A percentile compares a stretch with the other conserved stretches of the same genome.
Conservation (phyloP, 495 filamentous ascomycete genomes). For the Talaromyces proteolyticus region DNA sequence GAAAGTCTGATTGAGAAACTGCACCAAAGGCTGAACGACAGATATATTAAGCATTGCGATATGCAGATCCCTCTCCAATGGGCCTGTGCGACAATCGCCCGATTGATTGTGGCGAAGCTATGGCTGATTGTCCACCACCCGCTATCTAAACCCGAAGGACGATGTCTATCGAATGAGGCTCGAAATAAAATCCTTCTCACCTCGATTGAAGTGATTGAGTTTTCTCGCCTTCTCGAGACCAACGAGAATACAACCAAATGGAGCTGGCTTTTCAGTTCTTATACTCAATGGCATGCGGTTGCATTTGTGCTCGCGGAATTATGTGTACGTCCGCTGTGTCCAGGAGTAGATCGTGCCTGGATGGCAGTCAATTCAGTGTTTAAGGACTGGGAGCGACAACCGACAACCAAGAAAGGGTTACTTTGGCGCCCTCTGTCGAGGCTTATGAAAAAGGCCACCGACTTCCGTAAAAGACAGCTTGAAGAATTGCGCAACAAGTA, state of each 20-base stretch:
- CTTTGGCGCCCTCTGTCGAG: conserved; percentile 72
- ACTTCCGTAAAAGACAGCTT: conserved; percentile 24
- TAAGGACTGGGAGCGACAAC: conserved; percentile 41
- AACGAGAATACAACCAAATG: conserved; percentile 59
- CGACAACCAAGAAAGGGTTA: conserved; percentile 52
- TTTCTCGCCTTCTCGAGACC: conserved; percentile 54
- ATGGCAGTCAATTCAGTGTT: conserved; percentile 59
- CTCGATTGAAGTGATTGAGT: conserved; percentile 72
- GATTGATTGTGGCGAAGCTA: conserved; percentile 62
- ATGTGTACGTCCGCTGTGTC: conserved; percentile 61
- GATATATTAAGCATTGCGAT: conserved; percentile 59
- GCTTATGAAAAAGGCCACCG: conserved; percentile 59
- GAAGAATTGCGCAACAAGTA: conserved; percentile 21
- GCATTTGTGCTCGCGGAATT: conserved; percentile 72
- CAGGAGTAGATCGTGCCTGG: conserved; percentile 79
- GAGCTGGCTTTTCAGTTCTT: conserved; percentile 77
- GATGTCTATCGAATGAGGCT: conserved; percentile 46
- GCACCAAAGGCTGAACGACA: conserved; percentile 57
- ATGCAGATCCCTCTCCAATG: conserved; percentile 58
- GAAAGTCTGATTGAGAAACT: conserved; percentile 58
- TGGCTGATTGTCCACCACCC: conserved; percentile 62
- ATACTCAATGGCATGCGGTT: conserved; percentile 78
- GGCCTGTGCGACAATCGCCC: conserved; percentile 63
- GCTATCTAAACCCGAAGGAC: conserved; percentile 32
- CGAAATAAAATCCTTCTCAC: conserved; percentile 70